These are phyloP conservation scores for Akanthomyces uredinophilus DNA, from an alignment of 2,329 filamentous ascomycete genomes.

Conservation along the genomic window DNA sequence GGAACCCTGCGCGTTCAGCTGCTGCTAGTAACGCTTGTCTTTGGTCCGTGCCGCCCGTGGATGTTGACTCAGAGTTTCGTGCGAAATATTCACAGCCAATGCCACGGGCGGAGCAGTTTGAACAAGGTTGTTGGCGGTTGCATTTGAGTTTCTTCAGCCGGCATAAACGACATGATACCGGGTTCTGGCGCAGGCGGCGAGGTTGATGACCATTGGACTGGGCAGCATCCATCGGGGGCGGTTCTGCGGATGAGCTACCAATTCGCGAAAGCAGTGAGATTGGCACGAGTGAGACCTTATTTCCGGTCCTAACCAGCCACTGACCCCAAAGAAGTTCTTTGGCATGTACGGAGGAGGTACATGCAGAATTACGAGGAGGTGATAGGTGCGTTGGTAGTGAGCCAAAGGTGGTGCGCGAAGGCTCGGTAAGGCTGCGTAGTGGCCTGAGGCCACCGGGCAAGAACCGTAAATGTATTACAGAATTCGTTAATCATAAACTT, in stretches of 20 bases:
- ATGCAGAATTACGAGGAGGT: too few relatives aligned
- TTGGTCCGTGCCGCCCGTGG: background rate
- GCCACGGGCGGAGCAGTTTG: background rate
- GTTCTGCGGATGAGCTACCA: background rate
- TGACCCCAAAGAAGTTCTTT: background rate
- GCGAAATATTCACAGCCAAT: background rate
- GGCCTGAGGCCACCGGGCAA: too few relatives aligned
- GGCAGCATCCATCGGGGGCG: background rate
- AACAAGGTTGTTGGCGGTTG: slow-evolving; percentile 3
- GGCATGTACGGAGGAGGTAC: too few relatives aligned
- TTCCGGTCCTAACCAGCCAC: too few relatives aligned
- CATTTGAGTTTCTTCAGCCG: background rate
- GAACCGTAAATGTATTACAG: too few relatives aligned
- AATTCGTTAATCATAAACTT: too few relatives aligned
- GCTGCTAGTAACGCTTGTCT: background rate
- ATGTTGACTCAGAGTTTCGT: background rate
- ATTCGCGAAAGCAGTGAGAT: background rate
- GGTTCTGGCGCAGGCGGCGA: background rate
- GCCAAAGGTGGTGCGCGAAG: too few relatives aligned
- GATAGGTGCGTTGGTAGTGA: too few relatives aligned
- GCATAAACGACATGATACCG: background rate
- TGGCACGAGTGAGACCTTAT: background rate
- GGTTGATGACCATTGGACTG: background rate
- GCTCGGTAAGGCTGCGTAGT: too few relatives aligned
- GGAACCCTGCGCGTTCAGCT: background rate